Evolutionary conservation across 257 asterid species (phyloP), one percentile per base, ranked within the genome.

Genomic region (Catharanthus roseus): DNA sequence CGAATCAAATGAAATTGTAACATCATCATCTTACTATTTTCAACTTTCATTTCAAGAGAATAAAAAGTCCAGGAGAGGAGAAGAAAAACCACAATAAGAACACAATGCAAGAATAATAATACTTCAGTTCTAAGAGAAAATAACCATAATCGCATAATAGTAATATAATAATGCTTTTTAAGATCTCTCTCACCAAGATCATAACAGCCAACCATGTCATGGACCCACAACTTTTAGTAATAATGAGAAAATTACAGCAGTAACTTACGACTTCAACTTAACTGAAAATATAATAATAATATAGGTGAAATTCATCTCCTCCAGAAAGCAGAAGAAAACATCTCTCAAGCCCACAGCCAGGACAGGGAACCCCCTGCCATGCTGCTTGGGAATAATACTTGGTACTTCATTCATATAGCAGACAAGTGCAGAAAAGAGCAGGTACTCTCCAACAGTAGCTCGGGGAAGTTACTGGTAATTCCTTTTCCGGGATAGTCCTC

Each of bases 401-500:
- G 13, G 42, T 31, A 24, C 58, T 21, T 51, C 58, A 51, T 21
- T 51, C 29, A 6, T 60, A 9, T 18, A 15, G 65, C 65, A 60
- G 21, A 60, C 23, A 31, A 29, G 10, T 31, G 15, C 65, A 51
- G 63, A 54, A 24, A 62, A n/a, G 26, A 38, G 44, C 67, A 34
- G 67, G 28, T 19, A 61, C 45, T 12, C 47, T 62, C 67, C 67
- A 19, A 2, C n/a, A 60, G 42, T 26, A 62, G 36, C 67, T 19
- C 21, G 26, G 19, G 10, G 21, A 60, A 33, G 66, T 10, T n/a
- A 34, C 67, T 0, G 38, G 47, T 21, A 19, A 34, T 19, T 62
- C n/a, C 58, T 51, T 34, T 29, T 60, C 67, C 45, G 19, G 34
- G 45, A 62, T 62, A 62, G 5, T 62, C 34, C 67, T 62, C 29